Conservation (phyloP, 78 protist genomes). For the Planoprotostelium fungivorum region DNA sequence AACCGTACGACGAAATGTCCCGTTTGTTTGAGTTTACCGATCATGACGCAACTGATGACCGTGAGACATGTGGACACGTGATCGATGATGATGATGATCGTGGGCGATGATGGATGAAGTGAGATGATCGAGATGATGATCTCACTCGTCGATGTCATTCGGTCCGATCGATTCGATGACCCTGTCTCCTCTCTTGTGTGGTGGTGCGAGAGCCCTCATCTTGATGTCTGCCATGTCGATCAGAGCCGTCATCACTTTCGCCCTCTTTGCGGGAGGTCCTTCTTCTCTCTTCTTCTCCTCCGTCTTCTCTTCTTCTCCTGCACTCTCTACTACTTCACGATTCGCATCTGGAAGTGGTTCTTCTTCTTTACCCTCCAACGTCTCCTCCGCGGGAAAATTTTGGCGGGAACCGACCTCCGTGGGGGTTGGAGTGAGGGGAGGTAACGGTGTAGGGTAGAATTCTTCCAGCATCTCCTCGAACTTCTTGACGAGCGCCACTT, state of each 20-base stretch:
- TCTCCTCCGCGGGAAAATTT: background rate
- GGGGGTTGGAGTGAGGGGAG: background rate
- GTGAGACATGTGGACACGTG: too few species aligned
- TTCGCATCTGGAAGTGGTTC: background rate
- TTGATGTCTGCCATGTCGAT: background rate
- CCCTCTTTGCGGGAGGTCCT: background rate
- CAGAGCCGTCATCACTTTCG: background rate
- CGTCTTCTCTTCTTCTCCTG: background rate
- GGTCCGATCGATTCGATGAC: too few species aligned
- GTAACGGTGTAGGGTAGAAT: background rate
- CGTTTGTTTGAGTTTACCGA: background rate
- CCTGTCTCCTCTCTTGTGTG: background rate
- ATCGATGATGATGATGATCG: too few species aligned
- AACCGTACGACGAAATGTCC: background rate
- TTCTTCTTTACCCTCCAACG: background rate
- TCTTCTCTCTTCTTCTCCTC: too few species aligned
- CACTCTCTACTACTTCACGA: background rate
- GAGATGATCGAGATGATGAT: background rate
- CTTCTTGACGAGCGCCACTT: background rate
- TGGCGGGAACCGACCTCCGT: background rate
- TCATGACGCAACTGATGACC: background rate
- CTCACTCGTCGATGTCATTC: background rate
- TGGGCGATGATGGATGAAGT: too few species aligned
- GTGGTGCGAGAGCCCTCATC: background rate
- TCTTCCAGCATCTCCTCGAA: background rate